These are phyloP conservation scores for Linnemannia zychae DNA, from an alignment of 192 early-diverging fungal species.

Conservation along the genomic window DNA sequence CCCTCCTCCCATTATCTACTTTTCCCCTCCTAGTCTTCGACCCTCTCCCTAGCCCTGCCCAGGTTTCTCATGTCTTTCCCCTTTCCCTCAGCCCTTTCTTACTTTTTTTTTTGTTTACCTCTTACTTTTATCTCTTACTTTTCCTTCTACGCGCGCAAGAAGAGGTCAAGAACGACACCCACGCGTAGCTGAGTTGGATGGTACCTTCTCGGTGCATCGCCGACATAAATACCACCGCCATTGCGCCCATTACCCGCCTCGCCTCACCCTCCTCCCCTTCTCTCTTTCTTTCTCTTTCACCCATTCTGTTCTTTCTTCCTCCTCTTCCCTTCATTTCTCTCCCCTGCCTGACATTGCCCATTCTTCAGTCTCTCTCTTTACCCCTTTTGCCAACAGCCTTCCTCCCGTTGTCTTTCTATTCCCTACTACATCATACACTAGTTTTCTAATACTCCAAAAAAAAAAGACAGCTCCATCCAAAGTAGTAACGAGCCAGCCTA, in stretches of 20 bases:
- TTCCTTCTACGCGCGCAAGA: neutral
- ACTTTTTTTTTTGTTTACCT: neutral
- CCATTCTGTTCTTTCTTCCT: neutral
- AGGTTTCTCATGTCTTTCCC: neutral
- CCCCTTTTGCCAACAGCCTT: neutral
- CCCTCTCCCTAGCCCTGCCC: neutral
- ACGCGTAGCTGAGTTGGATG: neutral
- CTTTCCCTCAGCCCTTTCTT: neutral
- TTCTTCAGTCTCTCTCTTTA: neutral
- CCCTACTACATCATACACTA: neutral
- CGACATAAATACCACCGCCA: conserved; percentile 8
- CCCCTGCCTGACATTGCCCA: neutral
- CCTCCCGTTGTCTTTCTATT: neutral
- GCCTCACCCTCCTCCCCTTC: neutral
- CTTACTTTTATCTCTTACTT: neutral
- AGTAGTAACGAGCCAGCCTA: no score
- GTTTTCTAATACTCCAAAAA: neutral
- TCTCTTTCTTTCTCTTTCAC: neutral
- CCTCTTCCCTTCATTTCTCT: neutral
- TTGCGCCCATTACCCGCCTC: conserved; percentile 4
- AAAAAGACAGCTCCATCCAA: no score
- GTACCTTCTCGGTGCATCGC: neutral
- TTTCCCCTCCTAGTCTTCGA: neutral
- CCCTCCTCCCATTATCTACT: neutral
- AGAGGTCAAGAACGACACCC: neutral